phyloP scores from a whole-genome alignment of 106 monocot genomes.

The Posidonia australis region DNA sequence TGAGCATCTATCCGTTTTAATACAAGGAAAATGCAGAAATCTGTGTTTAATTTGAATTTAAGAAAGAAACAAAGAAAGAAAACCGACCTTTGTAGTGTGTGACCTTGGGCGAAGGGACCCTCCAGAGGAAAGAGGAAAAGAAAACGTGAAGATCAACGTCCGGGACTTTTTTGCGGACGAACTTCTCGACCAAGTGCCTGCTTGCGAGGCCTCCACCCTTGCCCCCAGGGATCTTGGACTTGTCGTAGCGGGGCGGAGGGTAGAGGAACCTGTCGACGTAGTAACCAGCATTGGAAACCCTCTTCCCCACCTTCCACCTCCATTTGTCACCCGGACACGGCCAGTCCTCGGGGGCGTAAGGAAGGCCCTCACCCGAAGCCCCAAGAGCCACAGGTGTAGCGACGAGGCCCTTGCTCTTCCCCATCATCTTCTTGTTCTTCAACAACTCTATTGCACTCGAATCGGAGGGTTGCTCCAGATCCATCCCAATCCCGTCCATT shows the following conservation, averaged over 20 bases:
- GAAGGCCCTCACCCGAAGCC: conserved; percentile 64
- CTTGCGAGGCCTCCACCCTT: conserved; percentile 26
- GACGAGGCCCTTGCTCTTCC: conserved; percentile 1
- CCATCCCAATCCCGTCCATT: too few relatives aligned
- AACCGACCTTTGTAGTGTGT: conserved; percentile 1
- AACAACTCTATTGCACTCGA: too few relatives aligned
- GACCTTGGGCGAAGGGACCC: background rate
- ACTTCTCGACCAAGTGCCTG: conserved; percentile 15
- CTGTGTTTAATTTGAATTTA: too few relatives aligned
- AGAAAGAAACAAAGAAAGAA: background rate
- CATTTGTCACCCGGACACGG: conserved; percentile 68
- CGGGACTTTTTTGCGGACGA: conserved; percentile 2
- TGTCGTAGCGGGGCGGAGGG: conserved; percentile 36
- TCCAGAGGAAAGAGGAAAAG: conserved; percentile 4
- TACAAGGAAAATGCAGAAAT: too few relatives aligned
- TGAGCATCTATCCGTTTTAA: too few relatives aligned
- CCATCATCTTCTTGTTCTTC: background rate
- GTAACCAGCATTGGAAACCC: conserved; percentile 31
- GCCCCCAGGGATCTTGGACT: conserved; percentile 4
- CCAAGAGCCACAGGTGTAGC: conserved; percentile 32
- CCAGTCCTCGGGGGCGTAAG: conserved; percentile 84
- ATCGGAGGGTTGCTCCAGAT: too few relatives aligned
- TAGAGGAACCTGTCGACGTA: conserved; percentile 46
- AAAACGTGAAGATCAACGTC: background rate
- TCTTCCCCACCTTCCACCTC: conserved; percentile 71